Percentiles rank a stretch among this genome's conserved stretches.
Conservation (phyloP, 768 basidiomycete genomes). For the Termitomyces sp. region DNA sequence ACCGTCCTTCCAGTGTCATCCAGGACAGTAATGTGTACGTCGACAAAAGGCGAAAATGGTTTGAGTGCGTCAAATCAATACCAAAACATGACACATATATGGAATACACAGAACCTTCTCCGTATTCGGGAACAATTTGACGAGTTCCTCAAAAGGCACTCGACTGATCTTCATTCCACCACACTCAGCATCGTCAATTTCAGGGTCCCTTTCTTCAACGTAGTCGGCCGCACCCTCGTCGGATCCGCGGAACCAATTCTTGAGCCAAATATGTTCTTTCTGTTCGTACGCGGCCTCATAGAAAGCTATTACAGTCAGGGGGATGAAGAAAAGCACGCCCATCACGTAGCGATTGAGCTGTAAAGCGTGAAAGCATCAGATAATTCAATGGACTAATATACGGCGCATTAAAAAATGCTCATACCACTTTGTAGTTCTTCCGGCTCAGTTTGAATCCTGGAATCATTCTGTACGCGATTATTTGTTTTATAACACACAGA, state of each 20-base stretch:
- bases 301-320: constrained; percentile 67
- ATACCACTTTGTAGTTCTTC: constrained; percentile 56
- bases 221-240: constrained; percentile 57
- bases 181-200: constrained; percentile 49
- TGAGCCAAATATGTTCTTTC: constrained; percentile 55
- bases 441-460: constrained; percentile 38
- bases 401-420: background rate
- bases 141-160: constrained; percentile 63
- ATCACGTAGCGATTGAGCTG: constrained; percentile 79
- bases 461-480: constrained; percentile 28
- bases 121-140: constrained; percentile 71
- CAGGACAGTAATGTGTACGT: constrained; percentile 63
- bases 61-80: constrained; percentile 15
- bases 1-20: constrained; percentile 56
- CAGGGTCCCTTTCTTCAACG: constrained; percentile 53
- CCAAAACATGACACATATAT: background rate
- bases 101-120: constrained; percentile 44
- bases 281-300: constrained; percentile 59
- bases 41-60: constrained; percentile 44
- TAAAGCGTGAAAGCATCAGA: background rate
- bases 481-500: constrained; percentile 3
- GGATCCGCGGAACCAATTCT: constrained; percentile 56
- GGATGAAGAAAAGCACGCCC: constrained; percentile 76
- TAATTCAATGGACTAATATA: background rate
- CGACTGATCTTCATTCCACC: constrained; percentile 62